Conservation (phyloP, 768 basidiomycete species). For the Hortiboletus flavorubellus region DNA sequence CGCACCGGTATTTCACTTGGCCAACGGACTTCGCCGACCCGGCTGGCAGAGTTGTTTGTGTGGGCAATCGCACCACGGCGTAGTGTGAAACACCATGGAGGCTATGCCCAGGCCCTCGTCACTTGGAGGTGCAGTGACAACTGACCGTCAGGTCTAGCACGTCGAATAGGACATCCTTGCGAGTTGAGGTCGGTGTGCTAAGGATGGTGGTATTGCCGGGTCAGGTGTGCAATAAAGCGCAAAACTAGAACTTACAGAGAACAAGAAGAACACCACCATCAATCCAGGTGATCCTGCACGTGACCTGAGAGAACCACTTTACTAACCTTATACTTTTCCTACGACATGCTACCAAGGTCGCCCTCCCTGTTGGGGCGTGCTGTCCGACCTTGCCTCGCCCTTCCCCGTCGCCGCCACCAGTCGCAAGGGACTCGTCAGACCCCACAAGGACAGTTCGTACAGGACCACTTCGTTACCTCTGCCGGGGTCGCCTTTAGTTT, state of each 20-base stretch:
- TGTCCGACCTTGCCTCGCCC: background rate
- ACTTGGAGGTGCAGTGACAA: background rate
- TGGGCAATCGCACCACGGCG: background rate
- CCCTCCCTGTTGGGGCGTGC: constrained; percentile 5
- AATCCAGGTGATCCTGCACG: background rate
- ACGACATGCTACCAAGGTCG: constrained; percentile 14
- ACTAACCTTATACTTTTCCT: background rate
- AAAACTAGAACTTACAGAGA: too few relatives aligned
- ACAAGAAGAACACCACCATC: too few relatives aligned
- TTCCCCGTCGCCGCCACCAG: constrained; percentile 11
- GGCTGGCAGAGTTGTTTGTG: background rate
- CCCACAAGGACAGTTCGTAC: constrained; percentile 17
- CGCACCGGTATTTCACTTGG: constrained; percentile 2
- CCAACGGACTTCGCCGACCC: background rate
- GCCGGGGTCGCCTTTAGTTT: constrained; percentile 41
- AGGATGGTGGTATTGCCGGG: too few relatives aligned
- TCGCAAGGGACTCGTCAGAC: constrained; percentile 14
- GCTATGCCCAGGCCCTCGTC: too few relatives aligned
- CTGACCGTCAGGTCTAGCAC: background rate
- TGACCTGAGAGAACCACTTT: background rate
- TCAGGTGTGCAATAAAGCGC: too few relatives aligned
- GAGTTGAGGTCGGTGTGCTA: too few relatives aligned
- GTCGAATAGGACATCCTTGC: background rate
- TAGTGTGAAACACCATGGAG: background rate
- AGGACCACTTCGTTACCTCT: constrained; percentile 35